Conservation (phyloP, 257 asterid species). For the Penstemon davidsonii region DNA sequence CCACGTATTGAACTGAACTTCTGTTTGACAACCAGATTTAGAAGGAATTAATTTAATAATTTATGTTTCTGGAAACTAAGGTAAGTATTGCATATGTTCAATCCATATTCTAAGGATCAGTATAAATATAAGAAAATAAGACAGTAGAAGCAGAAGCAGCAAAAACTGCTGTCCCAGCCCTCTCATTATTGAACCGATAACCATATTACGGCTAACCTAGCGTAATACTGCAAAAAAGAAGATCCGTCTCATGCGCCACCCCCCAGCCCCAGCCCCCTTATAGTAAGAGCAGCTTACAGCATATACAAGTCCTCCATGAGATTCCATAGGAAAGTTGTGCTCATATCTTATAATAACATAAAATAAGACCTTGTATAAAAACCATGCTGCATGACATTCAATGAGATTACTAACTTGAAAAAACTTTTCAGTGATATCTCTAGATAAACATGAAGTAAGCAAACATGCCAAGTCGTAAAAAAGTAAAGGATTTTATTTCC, state of each 20-base stretch:
- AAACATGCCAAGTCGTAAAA: slow-evolving; percentile 10
- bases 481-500: neutral
- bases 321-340: neutral
- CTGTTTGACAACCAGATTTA: neutral
- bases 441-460: slow-evolving; percentile 5
- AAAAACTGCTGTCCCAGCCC: neutral
- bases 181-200: too few species aligned
- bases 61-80: neutral
- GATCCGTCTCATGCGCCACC: neutral
- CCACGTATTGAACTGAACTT: neutral
- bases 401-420: slow-evolving; percentile 15
- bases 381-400: neutral
- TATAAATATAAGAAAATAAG: neutral
- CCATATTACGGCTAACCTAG: too few species aligned
- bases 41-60: neutral
- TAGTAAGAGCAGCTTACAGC: neutral
- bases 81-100: neutral
- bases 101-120: neutral
- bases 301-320: neutral
- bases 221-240: neutral
- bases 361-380: neutral
- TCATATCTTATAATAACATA: neutral
- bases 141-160: neutral
- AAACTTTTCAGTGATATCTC: neutral
- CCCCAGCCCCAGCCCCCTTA: neutral